phyloP scores from a whole-genome alignment of 2,329 filamentous ascomycete genomes.

The Colletotrichum cereale region DNA sequence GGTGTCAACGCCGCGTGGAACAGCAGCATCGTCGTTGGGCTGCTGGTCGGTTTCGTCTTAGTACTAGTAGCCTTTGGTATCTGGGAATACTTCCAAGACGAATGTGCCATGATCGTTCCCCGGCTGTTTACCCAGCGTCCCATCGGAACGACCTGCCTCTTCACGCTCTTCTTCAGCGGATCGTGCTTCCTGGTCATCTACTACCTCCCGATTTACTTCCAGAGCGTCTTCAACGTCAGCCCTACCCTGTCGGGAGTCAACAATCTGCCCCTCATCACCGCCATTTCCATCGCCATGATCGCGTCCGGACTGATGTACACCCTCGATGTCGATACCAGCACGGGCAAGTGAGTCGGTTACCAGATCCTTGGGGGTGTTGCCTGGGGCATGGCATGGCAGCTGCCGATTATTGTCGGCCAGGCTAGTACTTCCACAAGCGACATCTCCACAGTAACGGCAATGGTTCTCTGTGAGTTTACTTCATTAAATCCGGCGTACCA shows the following conservation, averaged over 20 bases:
- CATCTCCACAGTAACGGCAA: conserved; percentile 43
- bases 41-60: conserved; percentile 46
- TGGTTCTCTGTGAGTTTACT: conserved; percentile 45
- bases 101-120: conserved; percentile 58
- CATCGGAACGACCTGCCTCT: conserved; percentile 53
- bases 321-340: conserved; percentile 48
- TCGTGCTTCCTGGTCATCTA: conserved; percentile 58
- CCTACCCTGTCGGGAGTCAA: conserved; percentile 49
- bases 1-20: conserved; percentile 58
- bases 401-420: conserved; percentile 54
- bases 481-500: too few species aligned
- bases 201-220: conserved; percentile 59
- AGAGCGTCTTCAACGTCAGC: conserved; percentile 47
- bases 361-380: conserved; percentile 60
- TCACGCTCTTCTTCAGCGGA: conserved; percentile 55
- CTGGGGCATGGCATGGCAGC: conserved; percentile 53
- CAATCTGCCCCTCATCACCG: conserved; percentile 47
- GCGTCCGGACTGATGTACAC: conserved; percentile 54
- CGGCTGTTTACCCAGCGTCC: conserved; percentile 57
- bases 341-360: conserved; percentile 58
- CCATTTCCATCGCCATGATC: conserved; percentile 39
- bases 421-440: not conserved
- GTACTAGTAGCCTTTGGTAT: conserved; percentile 49
- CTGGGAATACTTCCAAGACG: conserved; percentile 58
- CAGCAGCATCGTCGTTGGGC: conserved; percentile 57